Evolutionary conservation across 139 green algal genomes (phyloP).

Genomic region (Chlamydomonas urium): DNA sequence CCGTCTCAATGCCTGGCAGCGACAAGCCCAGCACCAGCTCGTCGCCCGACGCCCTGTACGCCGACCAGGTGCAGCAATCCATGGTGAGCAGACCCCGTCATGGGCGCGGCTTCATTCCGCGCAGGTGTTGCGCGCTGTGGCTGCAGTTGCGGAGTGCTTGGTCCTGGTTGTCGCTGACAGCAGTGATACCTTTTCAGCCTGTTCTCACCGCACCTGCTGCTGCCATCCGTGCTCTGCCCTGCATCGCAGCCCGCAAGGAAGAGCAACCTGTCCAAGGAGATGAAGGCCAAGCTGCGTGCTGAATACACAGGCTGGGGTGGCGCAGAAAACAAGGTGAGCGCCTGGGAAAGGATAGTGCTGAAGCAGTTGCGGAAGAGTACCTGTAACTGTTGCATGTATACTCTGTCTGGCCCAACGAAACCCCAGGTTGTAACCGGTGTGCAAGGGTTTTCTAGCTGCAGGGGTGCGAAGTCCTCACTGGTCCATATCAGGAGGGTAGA

Average conservation of each 20-base stretch:
- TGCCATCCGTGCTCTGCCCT: not conserved
- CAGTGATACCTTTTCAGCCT: too few species aligned
- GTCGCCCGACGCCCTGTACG: not conserved
- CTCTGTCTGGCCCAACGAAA: too few species aligned
- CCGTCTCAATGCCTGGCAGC: not conserved
- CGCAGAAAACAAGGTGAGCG: conserved; percentile 47
- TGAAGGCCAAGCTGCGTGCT: conserved; percentile 46
- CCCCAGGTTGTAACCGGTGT: too few species aligned
- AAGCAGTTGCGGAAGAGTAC: too few species aligned
- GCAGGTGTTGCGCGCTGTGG: not conserved
- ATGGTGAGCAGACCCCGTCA: not conserved
- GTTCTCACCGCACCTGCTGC: not conserved
- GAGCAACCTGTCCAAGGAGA: conserved; percentile 54
- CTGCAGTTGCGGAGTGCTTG: too few species aligned
- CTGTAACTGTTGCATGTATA: too few species aligned
- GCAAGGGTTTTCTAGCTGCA: too few species aligned
- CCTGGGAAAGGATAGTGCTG: too few species aligned
- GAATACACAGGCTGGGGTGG: conserved; percentile 62
- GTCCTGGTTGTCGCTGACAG: too few species aligned
- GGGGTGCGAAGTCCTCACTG: too few species aligned
- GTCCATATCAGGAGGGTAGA: too few species aligned
- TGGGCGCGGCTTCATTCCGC: not conserved
- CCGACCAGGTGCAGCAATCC: not conserved
- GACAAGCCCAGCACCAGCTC: not conserved
- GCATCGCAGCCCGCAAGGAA: not conserved